Evolutionary conservation across 768 basidiomycete genomes (phyloP).

Genomic region (Termitomyces sp.): DNA sequence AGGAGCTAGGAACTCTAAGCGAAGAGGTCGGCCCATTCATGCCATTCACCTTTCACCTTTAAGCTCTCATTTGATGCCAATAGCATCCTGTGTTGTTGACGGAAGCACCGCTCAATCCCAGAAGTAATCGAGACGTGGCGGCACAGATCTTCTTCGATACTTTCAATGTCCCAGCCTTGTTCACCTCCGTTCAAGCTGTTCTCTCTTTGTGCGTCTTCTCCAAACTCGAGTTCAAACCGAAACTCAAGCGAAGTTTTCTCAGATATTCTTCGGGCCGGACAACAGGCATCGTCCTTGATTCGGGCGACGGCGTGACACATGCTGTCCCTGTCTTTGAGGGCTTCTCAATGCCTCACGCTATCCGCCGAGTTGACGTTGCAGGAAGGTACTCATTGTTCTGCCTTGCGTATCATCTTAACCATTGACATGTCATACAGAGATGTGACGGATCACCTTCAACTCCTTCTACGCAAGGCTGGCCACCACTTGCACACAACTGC

Average conservation of each 20-base stretch:
- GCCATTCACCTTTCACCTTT: constrained; percentile 8
- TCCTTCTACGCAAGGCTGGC: constrained; percentile 89
- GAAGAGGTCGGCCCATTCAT: constrained; percentile 71
- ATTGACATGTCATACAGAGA: constrained; percentile 52
- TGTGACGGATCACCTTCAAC: constrained; percentile 93
- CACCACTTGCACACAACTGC: constrained; percentile 96
- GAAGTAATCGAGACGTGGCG: constrained; percentile 92
- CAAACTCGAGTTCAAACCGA: not conserved
- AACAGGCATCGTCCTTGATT: constrained; percentile 98
- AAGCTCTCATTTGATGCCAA: constrained; percentile 11
- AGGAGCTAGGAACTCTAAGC: constrained; percentile 90
- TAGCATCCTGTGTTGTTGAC: constrained; percentile 97
- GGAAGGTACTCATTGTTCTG: constrained; percentile 63
- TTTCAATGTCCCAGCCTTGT: constrained; percentile 97
- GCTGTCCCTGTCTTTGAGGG: constrained; percentile 99
- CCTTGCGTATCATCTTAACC: not conserved
- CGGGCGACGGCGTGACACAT: constrained; percentile 97
- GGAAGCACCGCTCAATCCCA: constrained; percentile 95
- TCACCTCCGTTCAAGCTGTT: constrained; percentile 96
- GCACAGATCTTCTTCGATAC: constrained; percentile 99
- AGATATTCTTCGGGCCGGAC: constrained; percentile 98
- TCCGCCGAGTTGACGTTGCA: constrained; percentile 92
- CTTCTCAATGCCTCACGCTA: constrained; percentile 98
- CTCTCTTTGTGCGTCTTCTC: constrained; percentile 74
- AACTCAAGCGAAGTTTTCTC: constrained; percentile 12